These are phyloP conservation scores for Aspergillus sp. DNA, from an alignment of 2,329 filamentous ascomycete species.

Conservation along the genomic window DNA sequence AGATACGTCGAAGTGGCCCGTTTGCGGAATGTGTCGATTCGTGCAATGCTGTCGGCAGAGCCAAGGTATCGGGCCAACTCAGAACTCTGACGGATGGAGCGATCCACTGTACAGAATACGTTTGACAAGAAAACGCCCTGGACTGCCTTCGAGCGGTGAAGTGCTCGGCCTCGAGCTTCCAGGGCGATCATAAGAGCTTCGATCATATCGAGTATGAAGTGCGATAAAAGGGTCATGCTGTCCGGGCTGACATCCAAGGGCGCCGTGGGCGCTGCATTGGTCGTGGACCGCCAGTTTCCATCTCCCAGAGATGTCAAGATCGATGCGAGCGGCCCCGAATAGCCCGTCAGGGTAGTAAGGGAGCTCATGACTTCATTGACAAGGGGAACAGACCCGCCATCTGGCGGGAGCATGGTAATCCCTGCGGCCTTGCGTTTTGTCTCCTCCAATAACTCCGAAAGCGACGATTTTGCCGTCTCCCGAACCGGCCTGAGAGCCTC, in stretches of 20 bases:
- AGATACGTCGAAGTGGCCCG: conserved; percentile 79
- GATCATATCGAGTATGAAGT: conserved; percentile 88
- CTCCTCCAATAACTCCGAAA: conserved; percentile 82
- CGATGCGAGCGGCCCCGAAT: conserved; percentile 80
- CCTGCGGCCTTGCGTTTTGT: conserved; percentile 68
- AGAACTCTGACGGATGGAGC: conserved; percentile 73
- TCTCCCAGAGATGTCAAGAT: conserved; percentile 92
- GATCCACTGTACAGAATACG: conserved; percentile 78
- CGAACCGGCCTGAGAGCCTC: conserved; percentile 86
- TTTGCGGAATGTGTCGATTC: conserved; percentile 84
- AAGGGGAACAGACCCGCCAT: conserved; percentile 76
- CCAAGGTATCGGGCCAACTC: conserved; percentile 73
- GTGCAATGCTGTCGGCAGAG: conserved; percentile 60
- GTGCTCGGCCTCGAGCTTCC: conserved; percentile 69
- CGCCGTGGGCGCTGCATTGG: conserved; percentile 66
- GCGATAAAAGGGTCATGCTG: conserved; percentile 80
- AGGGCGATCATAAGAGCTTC: conserved; percentile 75
- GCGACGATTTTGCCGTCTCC: conserved; percentile 85
- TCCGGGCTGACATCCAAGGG: conserved; percentile 87
- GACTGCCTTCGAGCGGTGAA: conserved; percentile 76
- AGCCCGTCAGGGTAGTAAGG: conserved; percentile 82
- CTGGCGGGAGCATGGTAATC: conserved; percentile 70
- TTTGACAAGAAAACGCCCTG: conserved; percentile 92
- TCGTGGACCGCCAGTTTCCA: conserved; percentile 76
- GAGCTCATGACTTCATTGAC: conserved; percentile 84